Percentiles rank a stretch among this genome's conserved stretches.
These are phyloP conservation scores for Jaminaea rosea DNA, from an alignment of 1,284 basidiomycete species.

Conservation along the genomic window DNA sequence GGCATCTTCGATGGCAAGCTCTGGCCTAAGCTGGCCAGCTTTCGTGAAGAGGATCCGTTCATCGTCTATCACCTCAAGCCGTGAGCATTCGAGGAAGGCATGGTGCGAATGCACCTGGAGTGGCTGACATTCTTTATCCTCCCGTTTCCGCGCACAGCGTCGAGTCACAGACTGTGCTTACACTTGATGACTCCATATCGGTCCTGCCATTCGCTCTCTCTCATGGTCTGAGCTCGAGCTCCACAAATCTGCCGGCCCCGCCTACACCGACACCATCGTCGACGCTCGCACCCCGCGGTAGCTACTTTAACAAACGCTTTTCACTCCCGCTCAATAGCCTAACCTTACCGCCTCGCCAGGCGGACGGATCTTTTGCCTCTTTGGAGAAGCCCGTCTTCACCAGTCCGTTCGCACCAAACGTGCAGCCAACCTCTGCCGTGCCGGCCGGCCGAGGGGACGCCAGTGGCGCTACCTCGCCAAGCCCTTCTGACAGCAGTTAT, in stretches of 20 bases:
- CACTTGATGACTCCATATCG: conserved; percentile 19
- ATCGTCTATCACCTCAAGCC: conserved; percentile 36
- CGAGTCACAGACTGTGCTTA: conserved; percentile 18
- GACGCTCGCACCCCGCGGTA: conserved; percentile 15
- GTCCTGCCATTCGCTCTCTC: conserved; percentile 30
- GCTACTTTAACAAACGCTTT: conserved; percentile 31
- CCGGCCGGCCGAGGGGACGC: too few species aligned
- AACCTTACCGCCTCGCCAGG: conserved; percentile 5
- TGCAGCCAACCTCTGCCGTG: too few species aligned
- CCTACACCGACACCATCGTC: conserved; percentile 27
- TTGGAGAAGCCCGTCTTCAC: conserved; percentile 13
- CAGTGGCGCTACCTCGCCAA: too few species aligned
- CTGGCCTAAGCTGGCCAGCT: conserved; percentile 73
- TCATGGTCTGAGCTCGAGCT: conserved; percentile 29
- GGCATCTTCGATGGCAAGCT: conserved; percentile 66
- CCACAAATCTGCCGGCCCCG: conserved; percentile 28
- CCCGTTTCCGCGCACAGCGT: conserved; percentile 10
- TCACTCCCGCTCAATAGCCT: conserved; percentile 28
- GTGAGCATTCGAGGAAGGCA: conserved; percentile 5
- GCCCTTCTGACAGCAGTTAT: too few species aligned
- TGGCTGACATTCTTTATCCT: neutral
- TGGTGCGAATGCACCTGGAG: too few species aligned
- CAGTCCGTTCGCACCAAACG: conserved; percentile 17
- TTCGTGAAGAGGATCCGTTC: conserved; percentile 52
- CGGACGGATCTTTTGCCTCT: neutral